phyloP scores from a whole-genome alignment of 768 basidiomycete species.

The Podaxis carcinomalis region DNA sequence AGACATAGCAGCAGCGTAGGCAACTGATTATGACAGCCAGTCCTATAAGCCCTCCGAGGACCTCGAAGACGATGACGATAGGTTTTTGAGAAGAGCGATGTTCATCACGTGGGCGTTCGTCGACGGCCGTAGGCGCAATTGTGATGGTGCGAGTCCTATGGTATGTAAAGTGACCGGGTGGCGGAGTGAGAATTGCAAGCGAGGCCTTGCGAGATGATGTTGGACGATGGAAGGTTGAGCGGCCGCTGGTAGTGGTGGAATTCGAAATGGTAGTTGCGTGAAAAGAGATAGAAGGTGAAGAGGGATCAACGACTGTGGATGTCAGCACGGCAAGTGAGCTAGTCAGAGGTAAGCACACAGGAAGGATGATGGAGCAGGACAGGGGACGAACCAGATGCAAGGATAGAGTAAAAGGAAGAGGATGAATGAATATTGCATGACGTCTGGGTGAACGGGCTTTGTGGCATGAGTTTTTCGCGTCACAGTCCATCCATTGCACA shows the following conservation, averaged over 20 bases:
- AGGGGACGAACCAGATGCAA: conserved; percentile 5
- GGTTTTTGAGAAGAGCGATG: conserved; percentile 23
- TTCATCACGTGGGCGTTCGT: conserved; percentile 2
- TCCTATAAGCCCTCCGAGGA: conserved; percentile 37
- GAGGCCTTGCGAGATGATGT: conserved; percentile 5
- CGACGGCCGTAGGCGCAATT: conserved; percentile 12
- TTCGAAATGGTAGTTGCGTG: neutral
- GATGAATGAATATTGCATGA: neutral
- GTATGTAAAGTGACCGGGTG: conserved; percentile 1
- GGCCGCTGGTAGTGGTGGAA: neutral
- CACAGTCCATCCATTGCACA: neutral
- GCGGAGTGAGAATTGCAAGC: conserved; percentile 5
- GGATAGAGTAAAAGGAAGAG: conserved; percentile 10
- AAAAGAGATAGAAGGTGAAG: neutral
- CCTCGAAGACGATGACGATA: conserved; percentile 40
- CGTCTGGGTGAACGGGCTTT: neutral
- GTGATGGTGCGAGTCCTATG: conserved; percentile 6
- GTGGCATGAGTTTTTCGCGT: neutral
- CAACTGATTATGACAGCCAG: conserved; percentile 30
- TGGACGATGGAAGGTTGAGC: conserved; percentile 3
- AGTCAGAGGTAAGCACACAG: neutral
- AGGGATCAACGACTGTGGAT: neutral
- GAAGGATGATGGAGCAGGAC: neutral
- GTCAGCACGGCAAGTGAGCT: neutral
- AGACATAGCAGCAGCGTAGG: conserved; percentile 39